phyloP scores from a whole-genome alignment of 106 monocot genomes.

The Allium fistulosum region DNA sequence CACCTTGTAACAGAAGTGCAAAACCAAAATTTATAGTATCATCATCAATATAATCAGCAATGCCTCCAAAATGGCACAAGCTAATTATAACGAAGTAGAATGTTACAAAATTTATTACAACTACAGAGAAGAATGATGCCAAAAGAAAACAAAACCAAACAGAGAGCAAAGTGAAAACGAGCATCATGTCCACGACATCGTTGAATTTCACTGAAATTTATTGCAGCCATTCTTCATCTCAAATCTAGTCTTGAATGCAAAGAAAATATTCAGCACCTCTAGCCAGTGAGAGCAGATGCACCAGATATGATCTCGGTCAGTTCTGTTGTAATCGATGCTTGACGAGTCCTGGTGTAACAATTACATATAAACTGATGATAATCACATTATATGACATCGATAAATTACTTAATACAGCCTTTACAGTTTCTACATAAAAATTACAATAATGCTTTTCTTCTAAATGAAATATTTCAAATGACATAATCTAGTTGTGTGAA shows the following conservation, averaged over 20 bases:
- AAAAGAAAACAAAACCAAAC: not conserved
- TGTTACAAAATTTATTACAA: not conserved
- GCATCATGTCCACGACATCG: not conserved
- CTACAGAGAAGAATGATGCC: not conserved
- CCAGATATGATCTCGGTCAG: conserved; percentile 95
- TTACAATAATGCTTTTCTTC: no score
- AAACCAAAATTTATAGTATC: no score
- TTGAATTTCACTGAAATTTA: not conserved
- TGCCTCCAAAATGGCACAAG: no score
- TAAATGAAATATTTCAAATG: no score
- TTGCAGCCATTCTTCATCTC: not conserved
- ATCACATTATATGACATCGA: no score
- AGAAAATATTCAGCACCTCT: not conserved
- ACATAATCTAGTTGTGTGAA: no score
- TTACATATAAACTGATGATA: not conserved
- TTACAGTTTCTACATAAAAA: no score
- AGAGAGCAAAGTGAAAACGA: not conserved
- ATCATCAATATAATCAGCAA: no score
- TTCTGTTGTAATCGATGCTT: conserved; percentile 96
- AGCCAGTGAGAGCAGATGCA: conserved; percentile 89
- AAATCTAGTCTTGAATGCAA: not conserved
- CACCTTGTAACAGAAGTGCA: no score
- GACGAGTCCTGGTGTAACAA: conserved; percentile 65
- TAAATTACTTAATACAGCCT: no score
- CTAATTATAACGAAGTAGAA: no score